Base-by-base conservation (phyloP, 305 asterid genomes). In the Andrographis paniculata region DNA sequence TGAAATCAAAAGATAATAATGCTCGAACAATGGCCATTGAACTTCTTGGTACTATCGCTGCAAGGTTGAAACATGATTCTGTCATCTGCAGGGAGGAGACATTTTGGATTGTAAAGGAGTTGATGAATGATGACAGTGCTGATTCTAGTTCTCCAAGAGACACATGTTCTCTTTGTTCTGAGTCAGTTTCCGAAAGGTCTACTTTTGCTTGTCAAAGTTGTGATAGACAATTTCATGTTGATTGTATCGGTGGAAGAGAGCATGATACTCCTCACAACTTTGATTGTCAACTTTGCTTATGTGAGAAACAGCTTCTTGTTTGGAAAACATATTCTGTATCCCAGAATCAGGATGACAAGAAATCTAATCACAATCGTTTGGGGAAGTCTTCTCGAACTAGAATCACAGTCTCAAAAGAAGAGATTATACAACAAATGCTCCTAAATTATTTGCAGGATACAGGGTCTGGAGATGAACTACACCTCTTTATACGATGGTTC, bases 21-120 rank as follows among this genome's bases (percentile, higher is more conserved):
- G 95, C 95, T 67, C 84, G 99, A 45, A 77, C 94, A 35, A 82
- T 92, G 94, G 95, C 97, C 73, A 92, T 92, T 76, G 99, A 92
- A 70, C 86, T 92, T 60, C 93, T 92, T 67, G 99, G 97, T 51
- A 84, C 95, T 38, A 77, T 92, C 69, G 97, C 94, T 58, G 93
- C 99, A 37, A 78, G 99, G 77, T 70, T 92, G 73, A 92, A 92
- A 68, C 88, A 71, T 55, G 99, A 92, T 64, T 94, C 94, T 44
- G 81, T 75, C 46, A 60, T 74, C 36, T 79, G 77, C 60, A 76
- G 74, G 71, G 71, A 72, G 64, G 94, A 87, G 50, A 80, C 66
- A 52, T 87, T 76, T 79, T 92, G 99, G 99, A 71, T 82, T 48
- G 84, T 82, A 41, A 79, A 73, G 53, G 91, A 71, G 67, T 62